These are phyloP conservation scores for Dendrobium nobile DNA, from an alignment of 106 monocot genomes.

Conservation along the genomic window DNA sequence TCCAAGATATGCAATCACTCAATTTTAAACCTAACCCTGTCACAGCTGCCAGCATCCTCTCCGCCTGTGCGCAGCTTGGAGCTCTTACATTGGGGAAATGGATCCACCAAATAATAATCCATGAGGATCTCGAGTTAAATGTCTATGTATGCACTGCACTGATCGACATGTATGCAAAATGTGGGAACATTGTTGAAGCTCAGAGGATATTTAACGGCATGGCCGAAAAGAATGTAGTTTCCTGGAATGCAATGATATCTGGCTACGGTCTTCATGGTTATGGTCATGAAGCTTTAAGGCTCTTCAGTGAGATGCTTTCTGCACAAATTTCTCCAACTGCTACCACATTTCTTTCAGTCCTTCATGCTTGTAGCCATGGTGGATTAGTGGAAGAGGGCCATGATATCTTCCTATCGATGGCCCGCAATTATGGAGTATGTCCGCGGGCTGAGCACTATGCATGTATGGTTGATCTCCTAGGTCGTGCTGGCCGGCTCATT, in stretches of 20 bases:
- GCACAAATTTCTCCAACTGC: slow-evolving; percentile 27
- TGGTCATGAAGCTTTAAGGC: slow-evolving; percentile 47
- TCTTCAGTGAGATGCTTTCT: slow-evolving; percentile 44
- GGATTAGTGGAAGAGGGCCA: slow-evolving; percentile 63
- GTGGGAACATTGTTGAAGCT: slow-evolving; percentile 54
- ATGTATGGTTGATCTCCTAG: slow-evolving; percentile 79
- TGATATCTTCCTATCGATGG: slow-evolving; percentile 41
- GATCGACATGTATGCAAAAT: slow-evolving; percentile 94
- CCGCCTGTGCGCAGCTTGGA: slow-evolving; percentile 83
- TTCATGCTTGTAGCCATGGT: slow-evolving; percentile 81
- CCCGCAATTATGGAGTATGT: slow-evolving; percentile 25
- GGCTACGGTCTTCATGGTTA: slow-evolving; percentile 74
- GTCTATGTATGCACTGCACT: slow-evolving; percentile 70
- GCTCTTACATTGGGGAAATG: slow-evolving; percentile 64
- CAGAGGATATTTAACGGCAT: slow-evolving; percentile 46
- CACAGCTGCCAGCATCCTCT: slow-evolving; percentile 68
- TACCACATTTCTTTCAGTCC: slow-evolving; percentile 58
- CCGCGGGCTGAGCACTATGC: slow-evolving; percentile 57
- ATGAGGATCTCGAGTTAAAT: slow-evolving; percentile 54
- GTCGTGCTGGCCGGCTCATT: slow-evolving; percentile 51
- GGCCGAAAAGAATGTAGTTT: slow-evolving; percentile 68
- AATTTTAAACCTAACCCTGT: slow-evolving; percentile 55
- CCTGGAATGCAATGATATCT: slow-evolving; percentile 78
- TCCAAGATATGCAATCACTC: slow-evolving; percentile 46
- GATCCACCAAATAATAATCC: slow-evolving; percentile 38